Conservation (phyloP, 768 basidiomycete species). For the Suillus sp. region DNA sequence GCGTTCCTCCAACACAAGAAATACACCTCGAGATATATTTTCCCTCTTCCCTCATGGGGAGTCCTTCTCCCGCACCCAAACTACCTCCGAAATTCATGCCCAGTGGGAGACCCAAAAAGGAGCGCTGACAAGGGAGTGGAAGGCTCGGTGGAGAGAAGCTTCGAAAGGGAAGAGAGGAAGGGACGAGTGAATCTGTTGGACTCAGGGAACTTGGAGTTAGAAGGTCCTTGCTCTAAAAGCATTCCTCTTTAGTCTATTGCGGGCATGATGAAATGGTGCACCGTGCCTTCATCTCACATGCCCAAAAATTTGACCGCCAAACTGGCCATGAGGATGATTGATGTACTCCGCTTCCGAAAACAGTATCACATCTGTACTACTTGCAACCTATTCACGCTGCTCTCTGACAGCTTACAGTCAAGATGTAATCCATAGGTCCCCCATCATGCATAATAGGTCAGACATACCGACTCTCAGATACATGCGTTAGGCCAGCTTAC, state of each 20-base stretch:
- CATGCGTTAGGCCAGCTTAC: background rate
- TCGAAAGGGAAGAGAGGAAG: conserved; percentile 62
- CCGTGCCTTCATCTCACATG: background rate
- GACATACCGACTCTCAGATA: background rate
- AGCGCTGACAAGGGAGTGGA: conserved; percentile 76
- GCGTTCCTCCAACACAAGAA: conserved; percentile 19
- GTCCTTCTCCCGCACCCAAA: conserved; percentile 31
- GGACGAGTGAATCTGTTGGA: conserved; percentile 30
- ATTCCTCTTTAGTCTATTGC: background rate
- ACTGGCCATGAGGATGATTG: background rate
- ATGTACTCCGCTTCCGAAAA: background rate
- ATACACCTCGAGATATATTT: conserved; percentile 25
- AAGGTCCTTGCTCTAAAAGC: background rate
- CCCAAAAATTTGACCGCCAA: background rate
- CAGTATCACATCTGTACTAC: background rate
- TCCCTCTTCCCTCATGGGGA: conserved; percentile 38
- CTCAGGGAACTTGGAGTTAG: background rate
- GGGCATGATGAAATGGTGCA: background rate
- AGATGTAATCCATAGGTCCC: background rate
- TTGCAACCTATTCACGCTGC: background rate
- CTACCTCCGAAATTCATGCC: conserved; percentile 55
- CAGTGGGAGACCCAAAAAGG: conserved; percentile 72
- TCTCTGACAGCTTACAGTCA: background rate
- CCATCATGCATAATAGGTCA: background rate
- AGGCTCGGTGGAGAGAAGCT: conserved; percentile 74